Evolutionary conservation across 768 basidiomycete species (phyloP), one percentile per base, ranked within the genome.

Genomic region (Naganishia vaughanmartiniae): DNA sequence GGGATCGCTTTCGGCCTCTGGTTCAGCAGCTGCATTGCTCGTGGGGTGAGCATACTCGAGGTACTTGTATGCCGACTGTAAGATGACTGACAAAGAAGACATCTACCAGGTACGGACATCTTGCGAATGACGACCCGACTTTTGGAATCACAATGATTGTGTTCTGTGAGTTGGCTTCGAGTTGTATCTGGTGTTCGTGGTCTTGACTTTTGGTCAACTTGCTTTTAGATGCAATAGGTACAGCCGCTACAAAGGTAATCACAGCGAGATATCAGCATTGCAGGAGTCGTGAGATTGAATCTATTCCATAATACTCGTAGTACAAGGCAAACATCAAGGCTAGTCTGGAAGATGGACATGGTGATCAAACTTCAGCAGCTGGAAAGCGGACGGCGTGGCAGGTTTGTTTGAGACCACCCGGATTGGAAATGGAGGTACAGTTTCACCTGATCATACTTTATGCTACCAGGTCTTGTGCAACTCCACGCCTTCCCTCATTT

Each of bases 191-290:
- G 14, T 17, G 46, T 11, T 28, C 31, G 19, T 12, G 36, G 31
- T 19, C 30, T 67, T 39, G 4, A 39, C 36, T 3, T 28, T 33
- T 31, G n/a, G n/a, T 30, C 54, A 17, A 4, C 28, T 14, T 26
- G 10, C 53, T 19, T 63, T 30, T 12, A 72, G 71, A 96, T 80
- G 82, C 93, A 34, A 76, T 87, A 0, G 93, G 89, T 4, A 90
- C 90, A 72, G 85, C 86, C 56, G 93, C 93, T 0, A 96, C 94
- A 2, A 93, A 92, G 81, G 90, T 89, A 72, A 89, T 92, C 36
- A 21, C 0, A 4, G n/a, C 14, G 24, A 1, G 21, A 54, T 65
- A 21, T 19, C 46, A 36, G n/a, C 21, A 10, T 19, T 6, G 21
- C 54, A 42, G 51, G 33, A 34, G 26, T 55, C 7, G 1, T n/a